Conservation (phyloP, 2,329 filamentous ascomycete species). For the Penicillium hordei region DNA sequence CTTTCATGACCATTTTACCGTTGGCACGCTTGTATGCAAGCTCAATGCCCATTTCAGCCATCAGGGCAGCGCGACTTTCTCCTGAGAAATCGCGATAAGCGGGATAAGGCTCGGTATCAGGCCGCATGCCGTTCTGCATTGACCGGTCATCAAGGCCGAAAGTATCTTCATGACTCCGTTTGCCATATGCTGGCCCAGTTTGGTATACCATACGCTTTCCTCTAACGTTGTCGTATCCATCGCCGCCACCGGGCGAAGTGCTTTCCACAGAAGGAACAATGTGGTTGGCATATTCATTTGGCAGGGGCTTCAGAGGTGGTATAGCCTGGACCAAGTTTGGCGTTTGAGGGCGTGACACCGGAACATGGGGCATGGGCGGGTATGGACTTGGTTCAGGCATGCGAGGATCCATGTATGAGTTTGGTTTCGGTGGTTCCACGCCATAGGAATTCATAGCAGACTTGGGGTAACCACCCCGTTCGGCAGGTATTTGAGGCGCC, state of each 20-base stretch:
- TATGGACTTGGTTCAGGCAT: slow-evolving; percentile 42
- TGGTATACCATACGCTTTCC: slow-evolving; percentile 35
- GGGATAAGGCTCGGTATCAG: slow-evolving; percentile 33
- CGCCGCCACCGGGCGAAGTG: slow-evolving; percentile 23
- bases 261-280: slow-evolving; percentile 25
- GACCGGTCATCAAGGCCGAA: slow-evolving; percentile 43
- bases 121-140: slow-evolving; percentile 48
- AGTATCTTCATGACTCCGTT: slow-evolving; percentile 40
- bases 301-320: slow-evolving; percentile 39
- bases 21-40: slow-evolving; percentile 41
- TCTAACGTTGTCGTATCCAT: slow-evolving; percentile 23
- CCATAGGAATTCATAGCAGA: slow-evolving; percentile 30
- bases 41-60: slow-evolving; percentile 28
- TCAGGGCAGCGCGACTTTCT: slow-evolving; percentile 25
- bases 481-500: slow-evolving; percentile 20
- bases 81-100: slow-evolving; percentile 29
- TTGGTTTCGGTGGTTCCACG: slow-evolving; percentile 29
- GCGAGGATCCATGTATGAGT: slow-evolving; percentile 39
- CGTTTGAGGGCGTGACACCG: slow-evolving; percentile 28
- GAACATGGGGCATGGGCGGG: slow-evolving; percentile 37
- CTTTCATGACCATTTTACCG: slow-evolving; percentile 35
- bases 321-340: slow-evolving; percentile 29
- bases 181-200: slow-evolving; percentile 30
- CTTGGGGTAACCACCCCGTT: slow-evolving; percentile 30
- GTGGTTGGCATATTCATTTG: slow-evolving; percentile 29